These are phyloP conservation scores for Hypoxylon sp. DNA, from an alignment of 2,329 filamentous ascomycete genomes.

Conservation along the genomic window DNA sequence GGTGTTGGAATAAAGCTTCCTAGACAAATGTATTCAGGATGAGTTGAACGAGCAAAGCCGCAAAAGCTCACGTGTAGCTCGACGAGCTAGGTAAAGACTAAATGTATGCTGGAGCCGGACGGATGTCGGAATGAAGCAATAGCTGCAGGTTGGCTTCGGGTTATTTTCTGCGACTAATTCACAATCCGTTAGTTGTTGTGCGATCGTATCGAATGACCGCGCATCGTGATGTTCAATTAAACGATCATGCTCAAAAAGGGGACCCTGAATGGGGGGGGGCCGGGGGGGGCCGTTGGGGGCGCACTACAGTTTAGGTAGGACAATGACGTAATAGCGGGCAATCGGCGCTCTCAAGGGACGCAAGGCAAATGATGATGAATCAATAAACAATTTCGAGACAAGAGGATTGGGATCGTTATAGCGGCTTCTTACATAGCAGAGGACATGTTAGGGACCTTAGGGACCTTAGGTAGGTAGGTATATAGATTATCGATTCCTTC, in stretches of 20 bases:
- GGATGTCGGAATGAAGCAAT: neutral
- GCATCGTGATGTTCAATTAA: neutral
- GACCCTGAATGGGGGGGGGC: no score
- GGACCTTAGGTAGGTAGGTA: no score
- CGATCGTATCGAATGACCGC: neutral
- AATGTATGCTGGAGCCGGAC: neutral
- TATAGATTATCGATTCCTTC: neutral
- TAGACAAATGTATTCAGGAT: no score
- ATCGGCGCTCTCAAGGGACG: constrained; percentile 5
- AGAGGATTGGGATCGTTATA: neutral
- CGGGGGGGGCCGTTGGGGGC: neutral
- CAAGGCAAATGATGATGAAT: constrained; percentile 19
- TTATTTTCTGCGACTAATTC: neutral
- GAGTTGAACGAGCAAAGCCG: no score
- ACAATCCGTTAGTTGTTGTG: neutral
- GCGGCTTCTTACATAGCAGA: no score
- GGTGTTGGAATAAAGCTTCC: no score
- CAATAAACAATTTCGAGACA: neutral
- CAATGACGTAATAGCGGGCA: constrained; percentile 31
- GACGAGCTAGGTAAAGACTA: neutral
- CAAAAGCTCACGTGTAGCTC: neutral
- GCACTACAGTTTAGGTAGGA: constrained; percentile 1
- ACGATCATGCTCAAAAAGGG: no score
- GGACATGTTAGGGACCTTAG: no score
- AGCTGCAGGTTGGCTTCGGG: neutral